Evolutionary conservation across 192 early-diverging fungal species (phyloP).

Genomic region (Mortierella hygrophila): DNA sequence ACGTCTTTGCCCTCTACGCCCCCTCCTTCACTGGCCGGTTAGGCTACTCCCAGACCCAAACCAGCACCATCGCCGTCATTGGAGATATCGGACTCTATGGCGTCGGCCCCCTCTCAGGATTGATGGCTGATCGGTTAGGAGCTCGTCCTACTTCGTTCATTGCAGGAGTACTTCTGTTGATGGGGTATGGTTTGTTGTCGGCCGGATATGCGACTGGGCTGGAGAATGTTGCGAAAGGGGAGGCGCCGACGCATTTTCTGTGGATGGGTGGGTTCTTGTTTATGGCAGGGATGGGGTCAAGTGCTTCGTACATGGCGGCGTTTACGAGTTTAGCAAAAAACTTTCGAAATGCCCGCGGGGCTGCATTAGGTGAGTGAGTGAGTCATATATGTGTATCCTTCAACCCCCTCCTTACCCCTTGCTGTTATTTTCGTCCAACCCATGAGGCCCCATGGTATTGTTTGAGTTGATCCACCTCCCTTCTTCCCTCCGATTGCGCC

Average conservation of each 20-base stretch:
- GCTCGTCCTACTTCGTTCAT: slow-evolving; percentile 27
- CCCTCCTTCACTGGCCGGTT: slow-evolving; percentile 36
- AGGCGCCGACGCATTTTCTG: slow-evolving; percentile 29
- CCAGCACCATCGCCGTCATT: slow-evolving; percentile 44
- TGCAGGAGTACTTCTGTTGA: slow-evolving; percentile 15
- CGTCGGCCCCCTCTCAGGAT: slow-evolving; percentile 42
- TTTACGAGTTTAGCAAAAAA: slow-evolving; percentile 48
- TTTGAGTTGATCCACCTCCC: neutral
- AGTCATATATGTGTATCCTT: neutral
- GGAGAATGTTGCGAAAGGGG: slow-evolving; percentile 1
- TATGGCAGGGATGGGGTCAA: slow-evolving; percentile 36
- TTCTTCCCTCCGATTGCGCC: neutral
- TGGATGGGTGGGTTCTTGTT: slow-evolving; percentile 27
- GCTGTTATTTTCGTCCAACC: neutral
- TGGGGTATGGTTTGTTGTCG: slow-evolving; percentile 38
- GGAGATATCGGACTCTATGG: slow-evolving; percentile 54
- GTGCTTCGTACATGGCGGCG: slow-evolving; percentile 52
- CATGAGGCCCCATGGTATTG: neutral
- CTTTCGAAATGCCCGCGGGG: slow-evolving; percentile 22
- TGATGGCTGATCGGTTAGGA: slow-evolving; percentile 46
- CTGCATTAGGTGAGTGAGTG: slow-evolving; percentile 33
- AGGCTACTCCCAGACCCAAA: slow-evolving; percentile 45
- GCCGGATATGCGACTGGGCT: slow-evolving; percentile 17
- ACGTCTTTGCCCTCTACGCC: slow-evolving; percentile 47
- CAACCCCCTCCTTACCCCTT: neutral